Conservation (phyloP, 1,284 basidiomycete species). For the Apiotrichum domesticum region DNA sequence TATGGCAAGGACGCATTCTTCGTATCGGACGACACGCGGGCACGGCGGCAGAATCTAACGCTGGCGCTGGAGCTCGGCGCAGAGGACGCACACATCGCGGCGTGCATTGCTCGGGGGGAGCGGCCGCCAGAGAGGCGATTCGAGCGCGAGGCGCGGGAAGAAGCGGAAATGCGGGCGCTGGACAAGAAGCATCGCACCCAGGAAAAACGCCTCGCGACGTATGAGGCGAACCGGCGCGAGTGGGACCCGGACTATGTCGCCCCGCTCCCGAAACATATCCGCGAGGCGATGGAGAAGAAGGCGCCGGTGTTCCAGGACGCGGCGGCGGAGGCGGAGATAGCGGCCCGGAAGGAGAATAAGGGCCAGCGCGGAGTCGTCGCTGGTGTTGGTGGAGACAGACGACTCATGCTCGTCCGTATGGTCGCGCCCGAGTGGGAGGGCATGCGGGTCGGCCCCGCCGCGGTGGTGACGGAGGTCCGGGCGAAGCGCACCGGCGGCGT, state of each 20-base stretch:
- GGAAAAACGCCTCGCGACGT: constrained; percentile 1
- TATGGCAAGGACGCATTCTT: neutral
- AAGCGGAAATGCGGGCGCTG: constrained; percentile 1
- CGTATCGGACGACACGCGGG: constrained; percentile 9
- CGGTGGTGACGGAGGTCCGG: neutral
- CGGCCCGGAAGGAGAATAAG: no score
- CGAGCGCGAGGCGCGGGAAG: neutral
- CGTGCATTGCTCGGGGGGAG: constrained; percentile 5
- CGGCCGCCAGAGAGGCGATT: constrained; percentile 2
- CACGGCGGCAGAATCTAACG: neutral
- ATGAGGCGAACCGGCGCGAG: constrained; percentile 1
- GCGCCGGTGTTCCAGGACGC: no score
- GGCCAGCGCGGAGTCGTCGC: neutral
- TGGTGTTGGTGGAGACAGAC: constrained; percentile 8
- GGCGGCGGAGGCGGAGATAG: no score
- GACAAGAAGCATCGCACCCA: constrained; percentile 6
- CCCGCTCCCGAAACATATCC: no score
- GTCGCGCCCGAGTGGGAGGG: constrained; percentile 27
- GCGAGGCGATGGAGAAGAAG: no score
- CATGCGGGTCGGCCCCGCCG: neutral
- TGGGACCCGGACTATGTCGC: neutral
- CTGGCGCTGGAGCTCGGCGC: constrained; percentile 9
- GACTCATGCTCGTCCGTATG: constrained; percentile 33
- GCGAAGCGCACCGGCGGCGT: neutral
- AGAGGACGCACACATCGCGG: constrained; percentile 7